A percentile compares a stretch with the other conserved stretches of the same genome.
These are phyloP conservation scores for Solanum gracilifrons DNA, from an alignment of 257 asterid genomes.

Conservation along the genomic window DNA sequence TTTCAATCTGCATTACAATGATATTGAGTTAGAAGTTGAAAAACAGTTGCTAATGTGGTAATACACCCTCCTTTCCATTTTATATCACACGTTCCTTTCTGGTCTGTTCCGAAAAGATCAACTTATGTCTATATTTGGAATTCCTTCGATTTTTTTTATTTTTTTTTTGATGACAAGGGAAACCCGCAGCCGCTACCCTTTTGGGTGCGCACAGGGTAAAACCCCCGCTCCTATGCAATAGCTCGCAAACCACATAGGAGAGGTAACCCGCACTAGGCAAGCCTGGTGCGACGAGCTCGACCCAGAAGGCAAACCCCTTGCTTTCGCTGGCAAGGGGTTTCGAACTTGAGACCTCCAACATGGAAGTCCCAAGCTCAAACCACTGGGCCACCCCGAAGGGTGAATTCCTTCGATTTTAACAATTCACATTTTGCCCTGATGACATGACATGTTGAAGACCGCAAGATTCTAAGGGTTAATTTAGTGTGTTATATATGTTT, in stretches of 20 bases:
- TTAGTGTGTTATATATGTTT: background rate
- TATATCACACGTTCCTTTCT: background rate
- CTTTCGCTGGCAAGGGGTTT: too few species aligned
- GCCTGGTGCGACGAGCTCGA: too few species aligned
- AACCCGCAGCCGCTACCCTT: too few species aligned
- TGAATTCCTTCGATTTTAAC: background rate
- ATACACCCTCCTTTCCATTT: background rate
- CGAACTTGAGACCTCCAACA: too few species aligned
- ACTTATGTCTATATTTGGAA: background rate
- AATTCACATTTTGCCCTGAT: background rate
- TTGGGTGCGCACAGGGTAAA: too few species aligned
- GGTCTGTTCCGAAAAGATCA: background rate
- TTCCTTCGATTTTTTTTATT: background rate
- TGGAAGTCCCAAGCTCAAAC: too few species aligned
- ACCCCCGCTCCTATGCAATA: too few species aligned
- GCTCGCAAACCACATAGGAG: too few species aligned
- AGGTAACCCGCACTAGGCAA: too few species aligned
- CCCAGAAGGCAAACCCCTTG: too few species aligned
- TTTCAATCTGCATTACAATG: conserved; percentile 52
- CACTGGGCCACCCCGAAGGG: too few species aligned
- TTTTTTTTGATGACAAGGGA: too few species aligned
- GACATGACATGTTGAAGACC: background rate
- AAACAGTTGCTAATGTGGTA: background rate
- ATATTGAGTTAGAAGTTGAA: background rate
- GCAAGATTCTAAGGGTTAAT: background rate